phyloP scores from a whole-genome alignment of 768 basidiomycete genomes.

The Rubroboletus pulcherrimus region DNA sequence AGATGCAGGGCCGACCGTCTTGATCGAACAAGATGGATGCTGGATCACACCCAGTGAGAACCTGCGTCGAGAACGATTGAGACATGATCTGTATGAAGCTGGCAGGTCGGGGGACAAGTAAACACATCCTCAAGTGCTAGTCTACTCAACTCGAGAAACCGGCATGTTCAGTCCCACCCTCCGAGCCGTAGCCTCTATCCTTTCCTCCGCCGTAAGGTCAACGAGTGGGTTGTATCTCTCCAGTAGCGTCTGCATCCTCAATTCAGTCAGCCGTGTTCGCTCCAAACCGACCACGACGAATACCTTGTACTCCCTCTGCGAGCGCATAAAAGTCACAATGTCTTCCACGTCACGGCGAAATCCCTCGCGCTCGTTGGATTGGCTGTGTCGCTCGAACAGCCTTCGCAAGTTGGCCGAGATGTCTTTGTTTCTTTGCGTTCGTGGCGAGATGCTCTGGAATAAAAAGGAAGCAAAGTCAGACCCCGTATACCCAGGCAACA shows the following conservation, averaged over 20 bases:
- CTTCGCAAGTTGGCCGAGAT: conserved; percentile 52
- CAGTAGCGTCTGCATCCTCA: conserved; percentile 54
- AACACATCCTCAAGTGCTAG: conserved; percentile 1
- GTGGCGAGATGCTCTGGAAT: conserved; percentile 36
- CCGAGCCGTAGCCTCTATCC: conserved; percentile 78
- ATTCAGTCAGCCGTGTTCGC: background rate
- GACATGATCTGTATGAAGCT: background rate
- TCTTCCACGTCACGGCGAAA: conserved; percentile 54
- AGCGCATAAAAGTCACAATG: conserved; percentile 60
- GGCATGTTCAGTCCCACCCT: conserved; percentile 89
- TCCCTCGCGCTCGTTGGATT: conserved; percentile 14
- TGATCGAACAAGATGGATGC: conserved; percentile 53
- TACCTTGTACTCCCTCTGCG: conserved; percentile 78
- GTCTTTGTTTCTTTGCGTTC: conserved; percentile 36
- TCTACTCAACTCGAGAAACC: conserved; percentile 28
- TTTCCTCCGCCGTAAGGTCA: conserved; percentile 75
- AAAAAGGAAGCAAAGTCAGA: background rate
- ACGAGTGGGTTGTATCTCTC: conserved; percentile 85
- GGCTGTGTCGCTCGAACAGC: conserved; percentile 42
- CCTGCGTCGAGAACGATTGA: conserved; percentile 24
- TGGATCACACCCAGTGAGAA: conserved; percentile 59
- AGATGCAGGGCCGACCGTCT: conserved; percentile 45
- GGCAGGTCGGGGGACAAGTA: conserved; percentile 2
- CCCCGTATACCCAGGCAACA: background rate
- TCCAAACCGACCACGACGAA: conserved; percentile 12